Evolutionary conservation across 2,329 filamentous ascomycete genomes (phyloP).

Genomic region (Neoarthrinium moseri): DNA sequence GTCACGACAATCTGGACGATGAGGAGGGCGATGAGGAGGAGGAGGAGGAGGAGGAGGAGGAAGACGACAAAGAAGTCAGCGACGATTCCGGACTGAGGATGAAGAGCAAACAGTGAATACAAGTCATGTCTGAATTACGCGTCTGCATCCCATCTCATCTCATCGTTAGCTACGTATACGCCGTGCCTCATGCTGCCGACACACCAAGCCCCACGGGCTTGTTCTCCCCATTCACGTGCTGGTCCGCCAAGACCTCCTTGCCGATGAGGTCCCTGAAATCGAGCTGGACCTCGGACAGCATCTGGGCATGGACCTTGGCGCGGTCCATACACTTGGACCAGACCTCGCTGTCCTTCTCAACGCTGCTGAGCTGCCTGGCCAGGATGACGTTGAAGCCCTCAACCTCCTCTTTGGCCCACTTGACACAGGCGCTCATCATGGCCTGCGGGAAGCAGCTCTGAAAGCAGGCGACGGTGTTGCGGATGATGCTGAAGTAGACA

Average conservation of each 20-base stretch:
- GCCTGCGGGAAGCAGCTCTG: conserved; percentile 81
- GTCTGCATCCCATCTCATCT: too few species aligned
- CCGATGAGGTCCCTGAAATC: conserved; percentile 86
- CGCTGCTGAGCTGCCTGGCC: conserved; percentile 80
- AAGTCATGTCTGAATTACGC: too few species aligned
- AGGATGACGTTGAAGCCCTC: conserved; percentile 87
- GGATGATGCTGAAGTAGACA: conserved; percentile 91
- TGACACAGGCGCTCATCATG: conserved; percentile 92
- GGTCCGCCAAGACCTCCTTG: conserved; percentile 40
- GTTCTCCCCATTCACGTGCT: conserved; percentile 15
- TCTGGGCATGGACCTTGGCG: conserved; percentile 75
- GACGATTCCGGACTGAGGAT: too few species aligned
- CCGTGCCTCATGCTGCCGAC: too few species aligned
- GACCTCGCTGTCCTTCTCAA: conserved; percentile 70
- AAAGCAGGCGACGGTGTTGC: conserved; percentile 89
- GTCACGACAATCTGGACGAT: too few species aligned
- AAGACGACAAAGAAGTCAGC: too few species aligned
- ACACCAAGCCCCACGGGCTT: conserved; percentile 3
- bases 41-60: too few species aligned
- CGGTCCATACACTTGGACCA: conserved; percentile 83
- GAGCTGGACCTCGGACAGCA: conserved; percentile 81
- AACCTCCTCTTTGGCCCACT: conserved; percentile 96
- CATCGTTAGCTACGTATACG: too few species aligned
- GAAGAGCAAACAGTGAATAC: too few species aligned
- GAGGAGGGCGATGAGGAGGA: too few species aligned